Conservation (phyloP, 1,284 basidiomycete genomes). For the Ustilago shanxiensis region DNA sequence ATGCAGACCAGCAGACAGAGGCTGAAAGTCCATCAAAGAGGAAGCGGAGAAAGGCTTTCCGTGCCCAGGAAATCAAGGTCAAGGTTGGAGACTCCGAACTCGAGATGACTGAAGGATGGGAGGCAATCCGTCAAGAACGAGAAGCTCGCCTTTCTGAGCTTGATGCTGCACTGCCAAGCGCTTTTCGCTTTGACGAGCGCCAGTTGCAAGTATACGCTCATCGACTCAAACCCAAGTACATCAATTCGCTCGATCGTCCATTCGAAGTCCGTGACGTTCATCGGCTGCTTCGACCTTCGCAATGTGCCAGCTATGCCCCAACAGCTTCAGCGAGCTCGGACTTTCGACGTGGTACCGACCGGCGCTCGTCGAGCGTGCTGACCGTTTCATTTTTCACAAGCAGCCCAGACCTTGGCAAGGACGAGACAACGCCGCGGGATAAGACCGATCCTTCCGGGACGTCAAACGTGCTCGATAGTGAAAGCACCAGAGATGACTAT, state of each 20-base stretch:
- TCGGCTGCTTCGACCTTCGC: slow-evolving; percentile 5
- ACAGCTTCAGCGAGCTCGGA: not conserved
- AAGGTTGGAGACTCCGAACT: slow-evolving; percentile 7
- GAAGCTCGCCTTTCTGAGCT: slow-evolving; percentile 24
- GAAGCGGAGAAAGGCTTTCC: slow-evolving; percentile 15
- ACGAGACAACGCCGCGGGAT: slow-evolving; percentile 7
- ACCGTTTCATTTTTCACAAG: slow-evolving; percentile 41
- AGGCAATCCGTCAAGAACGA: slow-evolving; percentile 24
- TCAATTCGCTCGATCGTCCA: slow-evolving; percentile 47
- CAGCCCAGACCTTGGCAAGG: slow-evolving; percentile 19
- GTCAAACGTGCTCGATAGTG: slow-evolving; percentile 7
- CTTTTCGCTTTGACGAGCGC: slow-evolving; percentile 34
- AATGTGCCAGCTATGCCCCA: not conserved
- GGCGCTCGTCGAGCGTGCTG: slow-evolving; percentile 6
- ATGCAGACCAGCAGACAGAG: slow-evolving; percentile 11
- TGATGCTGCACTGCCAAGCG: slow-evolving; percentile 31
- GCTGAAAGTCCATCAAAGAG: slow-evolving; percentile 4
- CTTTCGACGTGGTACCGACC: not conserved
- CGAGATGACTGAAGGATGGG: slow-evolving; percentile 18
- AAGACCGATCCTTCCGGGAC: not conserved
- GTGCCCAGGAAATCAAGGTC: slow-evolving; percentile 3
- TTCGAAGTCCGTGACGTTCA: slow-evolving; percentile 24
- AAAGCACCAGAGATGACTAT: slow-evolving; percentile 36
- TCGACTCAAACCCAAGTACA: slow-evolving; percentile 36
- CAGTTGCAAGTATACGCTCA: slow-evolving; percentile 40